Evolutionary conservation across 2,329 filamentous ascomycete genomes (phyloP).

Genomic region (Colletotrichum lindemuthianum): DNA sequence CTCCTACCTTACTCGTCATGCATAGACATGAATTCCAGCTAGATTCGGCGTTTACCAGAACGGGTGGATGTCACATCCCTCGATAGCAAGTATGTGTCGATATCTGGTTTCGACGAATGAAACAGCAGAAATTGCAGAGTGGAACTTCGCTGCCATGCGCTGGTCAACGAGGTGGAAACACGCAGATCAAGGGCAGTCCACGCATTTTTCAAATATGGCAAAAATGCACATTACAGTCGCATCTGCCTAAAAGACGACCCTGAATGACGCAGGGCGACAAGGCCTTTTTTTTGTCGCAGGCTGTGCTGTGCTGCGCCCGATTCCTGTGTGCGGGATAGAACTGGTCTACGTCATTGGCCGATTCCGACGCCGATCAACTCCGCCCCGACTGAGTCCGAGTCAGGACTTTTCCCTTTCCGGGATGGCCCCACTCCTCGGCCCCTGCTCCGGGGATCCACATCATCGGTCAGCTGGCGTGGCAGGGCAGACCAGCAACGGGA

Average conservation of each 20-base stretch:
- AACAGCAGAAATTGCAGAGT: too few species aligned
- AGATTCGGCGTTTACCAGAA: too few species aligned
- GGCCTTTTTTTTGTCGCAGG: conserved; percentile 1
- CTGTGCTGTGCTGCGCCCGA: conserved; percentile 16
- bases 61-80: too few species aligned
- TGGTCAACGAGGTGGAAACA: conserved; percentile 1
- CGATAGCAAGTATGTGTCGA: too few species aligned
- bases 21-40: too few species aligned
- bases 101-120: too few species aligned
- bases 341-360: conserved; percentile 15
- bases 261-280: conserved; percentile 3
- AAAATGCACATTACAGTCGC: neutral
- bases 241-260: neutral
- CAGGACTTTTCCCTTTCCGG: neutral
- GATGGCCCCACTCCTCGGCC: neutral
- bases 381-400: neutral
- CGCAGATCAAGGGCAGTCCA: neutral
- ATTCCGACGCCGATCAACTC: neutral
- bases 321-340: neutral
- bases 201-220: neutral
- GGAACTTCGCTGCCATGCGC: neutral
- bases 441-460: conserved; percentile 1
- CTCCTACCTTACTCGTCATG: too few species aligned
- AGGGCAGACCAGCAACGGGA: too few species aligned
- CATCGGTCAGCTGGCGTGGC: too few species aligned